Percentiles rank a stretch among this genome's conserved stretches.
These are phyloP conservation scores for Dictyostelium intermedium DNA, from an alignment of 78 protist species.

Conservation along the genomic window DNA sequence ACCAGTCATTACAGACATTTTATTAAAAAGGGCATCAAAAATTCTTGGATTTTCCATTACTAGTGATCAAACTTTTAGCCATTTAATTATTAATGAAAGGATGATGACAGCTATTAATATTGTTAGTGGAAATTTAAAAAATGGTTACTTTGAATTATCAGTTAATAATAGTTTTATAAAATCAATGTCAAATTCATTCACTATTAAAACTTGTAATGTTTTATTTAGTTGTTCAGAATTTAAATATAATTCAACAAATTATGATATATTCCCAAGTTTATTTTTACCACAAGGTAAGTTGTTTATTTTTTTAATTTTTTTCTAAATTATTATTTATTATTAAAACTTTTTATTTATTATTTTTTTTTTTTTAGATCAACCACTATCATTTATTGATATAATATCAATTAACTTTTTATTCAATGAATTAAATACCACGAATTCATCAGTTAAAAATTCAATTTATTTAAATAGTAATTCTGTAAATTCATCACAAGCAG, in stretches of 20 bases:
- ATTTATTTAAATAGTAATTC: neutral
- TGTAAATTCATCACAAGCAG: neutral
- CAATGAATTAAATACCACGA: neutral
- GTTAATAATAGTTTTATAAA: neutral
- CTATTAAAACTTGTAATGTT: neutral
- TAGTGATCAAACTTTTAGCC: neutral
- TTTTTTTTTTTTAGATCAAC: neutral
- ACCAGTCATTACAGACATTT: neutral
- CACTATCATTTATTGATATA: neutral
- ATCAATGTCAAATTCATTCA: neutral
- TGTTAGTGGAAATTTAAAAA: neutral
- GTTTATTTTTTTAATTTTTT: neutral
- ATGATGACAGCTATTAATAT: neutral
- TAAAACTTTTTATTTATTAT: neutral
- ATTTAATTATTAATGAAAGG: neutral
- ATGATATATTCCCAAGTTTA: neutral
- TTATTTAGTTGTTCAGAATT: neutral
- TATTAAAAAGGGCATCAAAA: neutral
- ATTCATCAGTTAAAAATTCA: neutral
- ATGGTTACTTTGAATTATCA: neutral
- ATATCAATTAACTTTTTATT: neutral
- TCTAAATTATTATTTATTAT: neutral
- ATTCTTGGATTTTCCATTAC: neutral
- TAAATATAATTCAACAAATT: neutral
- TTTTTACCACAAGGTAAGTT: neutral